A percentile compares a stretch with the other conserved stretches of the same genome.
These are phyloP conservation scores for Suhomyces bokatorum DNA, from an alignment of 1,139 yeast species.

Conservation along the genomic window DNA sequence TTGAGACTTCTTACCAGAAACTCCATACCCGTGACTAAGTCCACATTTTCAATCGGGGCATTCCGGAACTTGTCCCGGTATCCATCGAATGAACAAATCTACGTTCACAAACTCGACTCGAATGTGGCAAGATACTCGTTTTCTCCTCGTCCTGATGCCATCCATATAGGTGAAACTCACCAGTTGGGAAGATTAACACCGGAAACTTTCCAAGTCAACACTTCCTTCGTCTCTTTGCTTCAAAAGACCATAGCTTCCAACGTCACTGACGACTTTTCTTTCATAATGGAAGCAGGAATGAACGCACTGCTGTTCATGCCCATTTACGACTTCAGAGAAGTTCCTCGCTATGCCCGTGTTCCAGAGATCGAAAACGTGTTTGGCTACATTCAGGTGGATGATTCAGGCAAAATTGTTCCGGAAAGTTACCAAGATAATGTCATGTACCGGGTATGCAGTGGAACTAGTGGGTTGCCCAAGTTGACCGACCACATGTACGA, in stretches of 20 bases:
- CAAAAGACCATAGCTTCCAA: conserved; percentile 27
- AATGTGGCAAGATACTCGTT: conserved; percentile 26
- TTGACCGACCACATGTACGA: conserved; percentile 58
- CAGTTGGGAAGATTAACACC: conserved; percentile 22
- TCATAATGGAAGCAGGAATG: conserved; percentile 61
- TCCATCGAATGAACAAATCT: conserved; percentile 27
- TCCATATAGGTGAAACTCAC: conserved; percentile 28
- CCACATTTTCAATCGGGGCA: background rate
- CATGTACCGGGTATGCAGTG: conserved; percentile 60
- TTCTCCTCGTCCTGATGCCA: conserved; percentile 35
- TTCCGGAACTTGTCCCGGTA: conserved; percentile 3
- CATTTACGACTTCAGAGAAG: conserved; percentile 66
- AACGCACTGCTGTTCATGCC: conserved; percentile 64
- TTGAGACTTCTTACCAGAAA: background rate
- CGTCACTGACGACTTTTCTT: conserved; percentile 53
- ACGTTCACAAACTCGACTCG: conserved; percentile 20
- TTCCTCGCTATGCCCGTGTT: conserved; percentile 66
- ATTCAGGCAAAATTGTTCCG: conserved; percentile 53
- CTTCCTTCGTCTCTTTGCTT: conserved; percentile 30
- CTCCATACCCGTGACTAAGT: background rate
- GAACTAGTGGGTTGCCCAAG: conserved; percentile 53
- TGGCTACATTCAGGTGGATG: conserved; percentile 68
- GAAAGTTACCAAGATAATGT: conserved; percentile 59
- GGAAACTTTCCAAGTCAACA: conserved; percentile 27
- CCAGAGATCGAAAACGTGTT: conserved; percentile 73